phyloP scores from a whole-genome alignment of 2,329 filamentous ascomycete genomes.

The Helotiales sp. region DNA sequence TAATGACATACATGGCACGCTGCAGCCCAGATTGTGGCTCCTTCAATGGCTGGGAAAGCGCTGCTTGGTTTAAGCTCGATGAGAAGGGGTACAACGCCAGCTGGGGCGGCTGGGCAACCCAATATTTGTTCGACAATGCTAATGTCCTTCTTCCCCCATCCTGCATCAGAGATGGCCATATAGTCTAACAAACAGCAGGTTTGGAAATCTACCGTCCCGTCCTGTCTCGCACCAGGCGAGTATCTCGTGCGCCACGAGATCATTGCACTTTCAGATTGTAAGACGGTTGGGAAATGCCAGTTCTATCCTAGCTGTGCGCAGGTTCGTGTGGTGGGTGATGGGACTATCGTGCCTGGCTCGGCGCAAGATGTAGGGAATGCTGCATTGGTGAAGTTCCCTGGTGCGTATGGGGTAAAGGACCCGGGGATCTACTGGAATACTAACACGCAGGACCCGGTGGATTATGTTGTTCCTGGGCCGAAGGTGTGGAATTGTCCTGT shows the following conservation, averaged over 20 bases:
- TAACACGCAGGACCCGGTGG: constrained; percentile 1
- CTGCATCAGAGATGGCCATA: not conserved
- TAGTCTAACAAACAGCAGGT: not conserved
- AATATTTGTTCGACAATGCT: constrained; percentile 6
- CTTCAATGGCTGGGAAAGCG: constrained; percentile 7
- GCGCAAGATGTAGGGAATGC: not conserved
- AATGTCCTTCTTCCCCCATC: not conserved
- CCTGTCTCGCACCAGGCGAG: constrained; percentile 13
- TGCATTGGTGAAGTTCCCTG: constrained; percentile 7
- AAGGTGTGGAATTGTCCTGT: not conserved
- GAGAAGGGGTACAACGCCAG: constrained; percentile 4
- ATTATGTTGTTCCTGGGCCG: constrained; percentile 4
- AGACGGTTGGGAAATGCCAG: constrained; percentile 7
- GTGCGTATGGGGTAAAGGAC: constrained; percentile 5
- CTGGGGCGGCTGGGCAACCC: constrained; percentile 9
- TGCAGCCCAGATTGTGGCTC: constrained; percentile 12
- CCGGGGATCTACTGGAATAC: constrained; percentile 6
- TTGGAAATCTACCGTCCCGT: constrained; percentile 9
- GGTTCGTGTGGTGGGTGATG: constrained; percentile 3
- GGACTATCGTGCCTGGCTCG: not conserved
- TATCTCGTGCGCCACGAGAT: constrained; percentile 16
- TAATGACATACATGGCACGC: constrained; percentile 14
- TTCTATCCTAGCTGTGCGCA: constrained; percentile 14
- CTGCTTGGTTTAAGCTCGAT: constrained; percentile 15
- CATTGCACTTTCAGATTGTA: constrained; percentile 4